Base-by-base conservation (phyloP, 345 rosid species). In the Eucalyptus sp. region DNA sequence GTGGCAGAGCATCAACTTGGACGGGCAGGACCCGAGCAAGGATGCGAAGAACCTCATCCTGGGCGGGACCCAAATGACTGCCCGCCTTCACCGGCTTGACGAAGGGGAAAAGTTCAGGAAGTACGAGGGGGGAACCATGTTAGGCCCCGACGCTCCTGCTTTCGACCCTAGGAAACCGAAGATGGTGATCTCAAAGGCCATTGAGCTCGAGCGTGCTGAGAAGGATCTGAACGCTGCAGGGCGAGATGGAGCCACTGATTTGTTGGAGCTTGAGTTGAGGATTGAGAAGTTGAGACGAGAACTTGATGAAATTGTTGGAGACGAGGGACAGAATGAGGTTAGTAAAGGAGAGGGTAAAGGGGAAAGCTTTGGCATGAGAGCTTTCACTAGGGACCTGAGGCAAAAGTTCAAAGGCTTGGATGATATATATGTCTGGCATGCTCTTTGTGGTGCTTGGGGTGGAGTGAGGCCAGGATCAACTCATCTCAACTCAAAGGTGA, bases 401-500 rank as follows among this genome's bases (percentile, higher is more conserved):
- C 88, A 86, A 37, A 92, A 90, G 80, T 97, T 96, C 88, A 93
- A 94, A 88, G 92, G 94, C 18, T 90, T 96, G 90, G 97, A 96
- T 89, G 97, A 96, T 62, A 94, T 95, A 50, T 94, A 94, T 60
- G 97, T 96, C 86, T 95, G 99, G 97, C 98, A 96, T 76, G 96
- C 98, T 31, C 95, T 96, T 1, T 96, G 98, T 88, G 99, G 99
- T 62, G 97, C 96, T 25, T 96, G 99, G 99, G 96, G 94, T 87
- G 98, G 97, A 88, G 95, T 97, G 68, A 94, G 95, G 88, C 97
- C 98, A 17, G 95, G 93, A 33, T 66, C 93, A 22, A 91, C 93
- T 41, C 92, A 92, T 90, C 90, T 97, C 58, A 81, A 94, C 17
- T 87, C 96, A 12, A 94, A 93, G 91, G 60, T 95, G 83, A 46